Conservation (phyloP, 2,329 filamentous ascomycete genomes). For the Pseudogymnoascus sp. region DNA sequence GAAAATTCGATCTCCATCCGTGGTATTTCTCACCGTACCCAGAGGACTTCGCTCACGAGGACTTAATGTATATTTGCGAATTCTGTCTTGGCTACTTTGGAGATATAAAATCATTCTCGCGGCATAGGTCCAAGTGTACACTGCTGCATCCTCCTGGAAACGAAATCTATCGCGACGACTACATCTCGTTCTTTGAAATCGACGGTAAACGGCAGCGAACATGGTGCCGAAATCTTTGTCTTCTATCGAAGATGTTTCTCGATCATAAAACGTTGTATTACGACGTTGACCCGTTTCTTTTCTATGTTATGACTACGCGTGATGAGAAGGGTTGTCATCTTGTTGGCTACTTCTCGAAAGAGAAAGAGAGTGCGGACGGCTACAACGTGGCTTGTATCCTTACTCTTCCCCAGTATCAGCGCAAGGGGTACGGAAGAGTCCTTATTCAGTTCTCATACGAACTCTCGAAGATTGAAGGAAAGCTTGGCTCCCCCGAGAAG, state of each 20-base stretch:
- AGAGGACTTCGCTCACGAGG: constrained; percentile 76
- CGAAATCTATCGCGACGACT: constrained; percentile 93
- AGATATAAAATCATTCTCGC: constrained; percentile 70
- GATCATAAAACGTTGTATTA: constrained; percentile 99
- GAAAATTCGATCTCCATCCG: constrained; percentile 81
- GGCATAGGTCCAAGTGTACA: constrained; percentile 85
- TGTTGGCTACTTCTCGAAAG: constrained; percentile 99
- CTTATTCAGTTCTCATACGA: constrained; percentile 98
- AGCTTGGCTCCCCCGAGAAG: constrained; percentile 93
- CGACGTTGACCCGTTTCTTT: constrained; percentile 97
- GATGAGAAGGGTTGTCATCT: constrained; percentile 88
- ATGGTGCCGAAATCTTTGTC: constrained; percentile 92
- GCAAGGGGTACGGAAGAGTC: constrained; percentile 86
- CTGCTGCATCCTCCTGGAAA: constrained; percentile 91
- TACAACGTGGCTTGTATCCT: constrained; percentile 99
- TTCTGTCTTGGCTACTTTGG: constrained; percentile 92
- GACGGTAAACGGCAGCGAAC: constrained; percentile 89
- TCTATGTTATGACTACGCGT: constrained; percentile 93
- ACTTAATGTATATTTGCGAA: constrained; percentile 93
- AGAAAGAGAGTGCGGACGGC: constrained; percentile 92
- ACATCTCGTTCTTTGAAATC: constrained; percentile 94
- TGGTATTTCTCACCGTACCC: constrained; percentile 99
- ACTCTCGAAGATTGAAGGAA: constrained; percentile 88
- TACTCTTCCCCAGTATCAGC: constrained; percentile 91
- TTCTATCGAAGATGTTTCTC: constrained; percentile 92